These are phyloP conservation scores for Aureobasidium sp. DNA, from an alignment of 2,329 filamentous ascomycete species.

Conservation along the genomic window DNA sequence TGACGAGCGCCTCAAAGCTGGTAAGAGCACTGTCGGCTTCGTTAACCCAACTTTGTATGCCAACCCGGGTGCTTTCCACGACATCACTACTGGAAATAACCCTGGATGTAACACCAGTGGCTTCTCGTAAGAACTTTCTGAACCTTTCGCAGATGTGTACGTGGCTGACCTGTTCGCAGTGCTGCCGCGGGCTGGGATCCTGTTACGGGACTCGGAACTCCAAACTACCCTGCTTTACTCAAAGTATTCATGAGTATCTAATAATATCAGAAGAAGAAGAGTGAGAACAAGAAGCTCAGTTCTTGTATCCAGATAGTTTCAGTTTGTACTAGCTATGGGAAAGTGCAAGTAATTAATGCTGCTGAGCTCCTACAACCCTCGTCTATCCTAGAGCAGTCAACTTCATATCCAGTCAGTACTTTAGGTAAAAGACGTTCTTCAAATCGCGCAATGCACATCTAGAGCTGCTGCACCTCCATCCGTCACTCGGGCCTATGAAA, in stretches of 20 bases:
- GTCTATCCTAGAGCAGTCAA: too few relatives aligned
- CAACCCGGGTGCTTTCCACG: conserved; percentile 15
- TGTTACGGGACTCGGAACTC: conserved; percentile 14
- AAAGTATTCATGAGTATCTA: conserved; percentile 11
- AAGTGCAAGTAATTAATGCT: too few relatives aligned
- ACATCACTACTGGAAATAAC: conserved; percentile 15
- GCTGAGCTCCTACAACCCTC: too few relatives aligned
- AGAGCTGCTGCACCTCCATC: too few relatives aligned
- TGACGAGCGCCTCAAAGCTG: conserved; percentile 23
- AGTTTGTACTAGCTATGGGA: too few relatives aligned
- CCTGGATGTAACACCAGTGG: conserved; percentile 17
- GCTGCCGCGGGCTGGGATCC: conserved; percentile 12
- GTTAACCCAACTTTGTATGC: conserved; percentile 23
- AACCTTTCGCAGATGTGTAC: neutral
- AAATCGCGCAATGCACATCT: too few relatives aligned
- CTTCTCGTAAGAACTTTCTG: conserved; percentile 6
- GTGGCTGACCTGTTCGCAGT: neutral
- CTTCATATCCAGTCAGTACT: too few relatives aligned
- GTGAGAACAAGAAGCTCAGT: too few relatives aligned
- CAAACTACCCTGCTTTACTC: conserved; percentile 17
- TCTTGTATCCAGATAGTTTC: too few relatives aligned
- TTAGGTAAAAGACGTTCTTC: too few relatives aligned
- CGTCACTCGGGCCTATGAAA: too few relatives aligned
- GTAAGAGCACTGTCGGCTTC: conserved; percentile 26
- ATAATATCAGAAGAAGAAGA: too few relatives aligned